phyloP scores from a whole-genome alignment of 2,329 filamentous ascomycete genomes.

The Colletotrichum liaoningense region DNA sequence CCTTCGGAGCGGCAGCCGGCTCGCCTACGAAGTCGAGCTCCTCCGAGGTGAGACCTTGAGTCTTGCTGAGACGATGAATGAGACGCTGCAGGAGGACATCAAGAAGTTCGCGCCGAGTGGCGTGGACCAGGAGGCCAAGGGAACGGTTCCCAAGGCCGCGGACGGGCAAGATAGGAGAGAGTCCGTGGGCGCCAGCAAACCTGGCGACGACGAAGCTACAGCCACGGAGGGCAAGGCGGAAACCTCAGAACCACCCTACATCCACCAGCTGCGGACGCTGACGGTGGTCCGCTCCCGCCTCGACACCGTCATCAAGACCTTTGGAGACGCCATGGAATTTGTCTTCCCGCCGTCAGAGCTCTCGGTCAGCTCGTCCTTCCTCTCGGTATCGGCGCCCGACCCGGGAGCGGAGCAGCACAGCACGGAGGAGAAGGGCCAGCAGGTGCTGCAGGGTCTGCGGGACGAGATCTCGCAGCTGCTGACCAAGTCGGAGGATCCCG shows the following conservation, averaged over 20 bases:
- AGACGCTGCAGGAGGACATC: slow-evolving; percentile 78
- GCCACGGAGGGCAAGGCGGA: slow-evolving; percentile 37
- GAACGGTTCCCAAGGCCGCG: slow-evolving; percentile 18
- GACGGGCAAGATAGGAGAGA: slow-evolving; percentile 28
- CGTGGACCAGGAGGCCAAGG: slow-evolving; percentile 44
- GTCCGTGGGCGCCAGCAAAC: slow-evolving; percentile 4
- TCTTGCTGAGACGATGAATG: slow-evolving; percentile 82
- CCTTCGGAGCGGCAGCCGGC: slow-evolving; percentile 83
- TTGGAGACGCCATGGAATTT: slow-evolving; percentile 97
- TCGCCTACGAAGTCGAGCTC: slow-evolving; percentile 96
- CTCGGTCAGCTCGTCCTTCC: slow-evolving; percentile 84
- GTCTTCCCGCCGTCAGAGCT: slow-evolving; percentile 89
- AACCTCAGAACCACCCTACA: slow-evolving; percentile 70
- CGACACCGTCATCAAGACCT: slow-evolving; percentile 89
- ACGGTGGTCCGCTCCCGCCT: slow-evolving; percentile 85
- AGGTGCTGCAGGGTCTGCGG: slow-evolving; percentile 77
- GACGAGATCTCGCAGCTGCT: slow-evolving; percentile 79
- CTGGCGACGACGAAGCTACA: slow-evolving; percentile 17
- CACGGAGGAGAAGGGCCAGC: slow-evolving; percentile 88
- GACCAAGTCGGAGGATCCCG: slow-evolving; percentile 64
- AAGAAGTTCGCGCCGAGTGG: slow-evolving; percentile 74
- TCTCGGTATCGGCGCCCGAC: slow-evolving; percentile 90
- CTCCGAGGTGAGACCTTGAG: slow-evolving; percentile 87
- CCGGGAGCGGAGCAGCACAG: slow-evolving; percentile 69
- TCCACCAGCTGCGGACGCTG: slow-evolving; percentile 84